Evolutionary conservation across 192 early-diverging fungal genomes (phyloP), one percentile per base, ranked within the genome.

Genomic region (Rhizophlyctis rosea): DNA sequence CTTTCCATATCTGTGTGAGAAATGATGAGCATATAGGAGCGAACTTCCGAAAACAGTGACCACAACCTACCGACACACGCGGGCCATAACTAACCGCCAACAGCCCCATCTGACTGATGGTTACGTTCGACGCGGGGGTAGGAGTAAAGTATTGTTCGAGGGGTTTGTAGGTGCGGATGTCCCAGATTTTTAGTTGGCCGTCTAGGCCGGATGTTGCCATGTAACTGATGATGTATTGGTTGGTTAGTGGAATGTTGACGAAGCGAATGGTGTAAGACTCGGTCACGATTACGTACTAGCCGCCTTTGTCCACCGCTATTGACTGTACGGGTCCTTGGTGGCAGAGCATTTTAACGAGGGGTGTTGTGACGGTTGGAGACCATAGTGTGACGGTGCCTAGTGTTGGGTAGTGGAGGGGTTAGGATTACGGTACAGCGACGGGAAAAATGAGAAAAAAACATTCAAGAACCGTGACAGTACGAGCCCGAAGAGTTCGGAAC

Each of bases 151-250:
- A 96, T 68, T 87, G 80, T 58, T 96, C 87, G 47, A 96, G 69
- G 3, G 68, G 55, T 55, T 88, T 84, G 74, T 90, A 96, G 16
- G 75, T 90, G 39, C 93, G 86, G 24, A 98, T 79, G 77, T 98
- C 96, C 92, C 93, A 98, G 2, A 96, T 57, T 71, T 94, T 94
- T 51, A 98, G 74, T 34, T 87, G 85, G 16, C 90, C 91, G 68
- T 98, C 96, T 29, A 91, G 69, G 9, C 96, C 96, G 39, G 89
- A 79, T 24, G 94, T 96, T 4, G 91, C 94, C 91, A 98, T 91
- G 69, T 96, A 90, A 28, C 71, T 80, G n/a, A n/a, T n/a, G n/a
- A n/a, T n/a, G n/a, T n/a, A n/a, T n/a, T n/a, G n/a, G 50, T 87
- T 87, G 11, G 74, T 73, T 39, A 75, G 79, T 21, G n/a, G n/a